phyloP scores from a whole-genome alignment of 441 rosid genomes.

The Breynia disticha region DNA sequence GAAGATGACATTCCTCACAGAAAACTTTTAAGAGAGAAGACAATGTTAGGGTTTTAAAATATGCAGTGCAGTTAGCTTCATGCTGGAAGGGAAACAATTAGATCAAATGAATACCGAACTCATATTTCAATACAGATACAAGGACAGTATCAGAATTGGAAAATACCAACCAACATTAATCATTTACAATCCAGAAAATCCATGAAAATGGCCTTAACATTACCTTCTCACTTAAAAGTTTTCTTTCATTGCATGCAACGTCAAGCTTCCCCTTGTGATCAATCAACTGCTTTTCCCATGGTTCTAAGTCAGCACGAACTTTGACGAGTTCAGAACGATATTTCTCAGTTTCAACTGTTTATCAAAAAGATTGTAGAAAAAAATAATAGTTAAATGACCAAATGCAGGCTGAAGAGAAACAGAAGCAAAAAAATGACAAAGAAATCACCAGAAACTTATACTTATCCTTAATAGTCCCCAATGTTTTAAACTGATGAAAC shows the following conservation, averaged over 20 bases:
- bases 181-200: too few relatives aligned
- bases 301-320: slow-evolving; percentile 79
- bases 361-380: slow-evolving; percentile 15
- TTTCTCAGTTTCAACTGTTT: slow-evolving; percentile 74
- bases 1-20: too few relatives aligned
- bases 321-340: slow-evolving; percentile 65
- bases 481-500: too few relatives aligned
- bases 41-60: too few relatives aligned
- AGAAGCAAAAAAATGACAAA: background rate
- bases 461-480: too few relatives aligned
- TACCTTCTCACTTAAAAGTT: slow-evolving; percentile 80
- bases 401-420: background rate
- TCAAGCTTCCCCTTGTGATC: slow-evolving; percentile 86
- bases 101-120: too few relatives aligned
- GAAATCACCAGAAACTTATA: background rate
- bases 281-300: slow-evolving; percentile 84
- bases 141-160: too few relatives aligned
- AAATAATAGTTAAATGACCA: slow-evolving; percentile 5
- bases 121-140: too few relatives aligned
- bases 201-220: background rate
- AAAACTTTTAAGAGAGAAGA: too few relatives aligned
- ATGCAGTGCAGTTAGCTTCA: too few relatives aligned
- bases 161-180: too few relatives aligned
- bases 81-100: too few relatives aligned
- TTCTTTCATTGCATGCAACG: slow-evolving; percentile 72